These are phyloP conservation scores for Flaveria linearis DNA, from an alignment of 129 eudicot species.

Conservation along the genomic window DNA sequence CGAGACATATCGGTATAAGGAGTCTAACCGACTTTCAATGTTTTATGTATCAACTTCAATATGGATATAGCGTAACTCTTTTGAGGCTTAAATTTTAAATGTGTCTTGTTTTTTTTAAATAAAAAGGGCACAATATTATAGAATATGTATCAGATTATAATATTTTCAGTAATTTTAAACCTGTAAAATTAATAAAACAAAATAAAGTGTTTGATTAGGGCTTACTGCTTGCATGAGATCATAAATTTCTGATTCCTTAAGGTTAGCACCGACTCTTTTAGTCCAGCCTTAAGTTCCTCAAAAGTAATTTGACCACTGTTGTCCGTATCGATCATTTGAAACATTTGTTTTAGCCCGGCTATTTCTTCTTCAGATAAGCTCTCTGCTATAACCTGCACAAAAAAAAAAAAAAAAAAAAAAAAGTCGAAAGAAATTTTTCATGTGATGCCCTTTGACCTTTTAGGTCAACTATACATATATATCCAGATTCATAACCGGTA, in stretches of 20 bases:
- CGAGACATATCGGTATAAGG: too few relatives aligned
- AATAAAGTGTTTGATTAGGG: constrained; percentile 19
- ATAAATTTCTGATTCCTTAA: constrained; percentile 75
- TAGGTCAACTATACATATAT: constrained; percentile 1
- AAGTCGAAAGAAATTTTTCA: background rate
- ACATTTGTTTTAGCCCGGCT: constrained; percentile 80
- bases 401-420: background rate
- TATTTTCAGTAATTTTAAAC: background rate
- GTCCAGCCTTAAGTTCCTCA: constrained; percentile 74
- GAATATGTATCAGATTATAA: background rate
- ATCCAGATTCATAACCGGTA: background rate
- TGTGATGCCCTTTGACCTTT: constrained; percentile 24
- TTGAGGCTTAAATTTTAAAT: background rate
- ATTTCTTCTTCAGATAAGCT: constrained; percentile 81
- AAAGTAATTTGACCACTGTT: constrained; percentile 79
- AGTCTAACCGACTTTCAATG: background rate
- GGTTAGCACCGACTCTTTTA: constrained; percentile 72
- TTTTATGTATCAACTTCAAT: background rate
- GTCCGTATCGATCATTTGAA: constrained; percentile 78
- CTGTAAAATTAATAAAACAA: background rate
- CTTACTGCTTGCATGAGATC: constrained; percentile 89
- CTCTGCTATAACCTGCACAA: constrained; percentile 68
- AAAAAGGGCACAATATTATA: background rate
- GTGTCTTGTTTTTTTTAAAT: background rate
- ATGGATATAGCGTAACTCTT: background rate